Evolutionary conservation across 352 stramenopile species (phyloP).

Genomic region (Pythium plurisporium): DNA sequence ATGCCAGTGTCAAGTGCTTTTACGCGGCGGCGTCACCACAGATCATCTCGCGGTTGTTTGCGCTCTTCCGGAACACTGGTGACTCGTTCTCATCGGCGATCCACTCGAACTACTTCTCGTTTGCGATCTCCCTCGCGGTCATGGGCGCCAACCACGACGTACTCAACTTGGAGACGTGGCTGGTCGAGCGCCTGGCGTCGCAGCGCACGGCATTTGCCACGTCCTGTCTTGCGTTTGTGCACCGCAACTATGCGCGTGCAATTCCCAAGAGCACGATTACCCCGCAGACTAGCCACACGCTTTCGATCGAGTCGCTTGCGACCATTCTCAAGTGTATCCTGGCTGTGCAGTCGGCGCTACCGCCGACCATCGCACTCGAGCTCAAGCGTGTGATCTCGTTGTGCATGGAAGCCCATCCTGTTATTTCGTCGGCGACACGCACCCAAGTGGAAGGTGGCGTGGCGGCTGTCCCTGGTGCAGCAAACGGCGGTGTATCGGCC

Average conservation of each 20-base stretch:
- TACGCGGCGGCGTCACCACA: conserved; percentile 73
- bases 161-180: conserved; percentile 77
- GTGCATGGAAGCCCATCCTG: conserved; percentile 76
- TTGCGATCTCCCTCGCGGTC: conserved; percentile 72
- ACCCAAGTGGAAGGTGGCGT: conserved; percentile 30
- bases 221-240: conserved; percentile 78
- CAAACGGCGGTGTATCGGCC: background rate
- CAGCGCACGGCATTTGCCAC: conserved; percentile 82
- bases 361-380: conserved; percentile 65
- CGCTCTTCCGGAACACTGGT: conserved; percentile 79
- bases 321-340: conserved; percentile 83
- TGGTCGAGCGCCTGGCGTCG: conserved; percentile 72
- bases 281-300: conserved; percentile 66
- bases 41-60: conserved; percentile 80
- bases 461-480: background rate
- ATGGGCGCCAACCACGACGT: conserved; percentile 87
- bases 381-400: conserved; percentile 80
- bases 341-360: conserved; percentile 61
- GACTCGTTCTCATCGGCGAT: conserved; percentile 78
- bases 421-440: conserved; percentile 71
- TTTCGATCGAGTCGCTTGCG: conserved; percentile 82
- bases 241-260: conserved; percentile 78
- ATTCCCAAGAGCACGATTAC: conserved; percentile 82
- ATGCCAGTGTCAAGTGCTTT: conserved; percentile 85
- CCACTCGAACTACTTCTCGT: conserved; percentile 88